Conservation (phyloP, 2,329 filamentous ascomycete genomes). For the Trichophyton schoenleinii region DNA sequence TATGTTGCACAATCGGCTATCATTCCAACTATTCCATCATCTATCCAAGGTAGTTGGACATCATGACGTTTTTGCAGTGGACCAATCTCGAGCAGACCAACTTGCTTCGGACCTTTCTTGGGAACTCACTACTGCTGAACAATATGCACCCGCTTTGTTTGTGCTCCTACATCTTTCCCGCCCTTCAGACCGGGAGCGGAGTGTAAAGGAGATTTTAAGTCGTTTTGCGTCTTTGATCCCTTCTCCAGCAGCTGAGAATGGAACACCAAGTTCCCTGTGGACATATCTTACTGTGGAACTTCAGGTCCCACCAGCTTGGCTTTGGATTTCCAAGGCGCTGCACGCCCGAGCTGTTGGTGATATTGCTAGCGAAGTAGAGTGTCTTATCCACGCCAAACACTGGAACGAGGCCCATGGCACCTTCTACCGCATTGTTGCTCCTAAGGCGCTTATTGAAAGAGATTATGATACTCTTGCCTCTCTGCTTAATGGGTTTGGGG, state of each 20-base stretch:
- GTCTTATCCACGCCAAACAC: constrained; percentile 63
- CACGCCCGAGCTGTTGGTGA: constrained; percentile 64
- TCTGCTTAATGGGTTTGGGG: constrained; percentile 58
- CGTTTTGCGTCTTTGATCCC: constrained; percentile 56
- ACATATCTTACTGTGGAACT: constrained; percentile 50
- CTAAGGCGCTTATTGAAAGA: constrained; percentile 65
- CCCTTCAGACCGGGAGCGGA: constrained; percentile 48
- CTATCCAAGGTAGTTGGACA: constrained; percentile 36
- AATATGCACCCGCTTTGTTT: constrained; percentile 61
- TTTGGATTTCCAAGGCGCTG: constrained; percentile 77
- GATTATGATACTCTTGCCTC: constrained; percentile 59
- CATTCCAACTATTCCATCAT: constrained; percentile 72
- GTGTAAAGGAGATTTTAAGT: constrained; percentile 60
- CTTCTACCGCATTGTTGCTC: constrained; percentile 68
- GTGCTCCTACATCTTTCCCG: constrained; percentile 65
- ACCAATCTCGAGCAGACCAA: constrained; percentile 51
- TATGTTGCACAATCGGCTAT: constrained; percentile 60
- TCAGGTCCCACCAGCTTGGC: constrained; percentile 61
- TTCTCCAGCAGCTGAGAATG: constrained; percentile 42
- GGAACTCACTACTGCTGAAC: constrained; percentile 41
- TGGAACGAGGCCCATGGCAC: constrained; percentile 74
- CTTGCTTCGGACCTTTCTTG: constrained; percentile 50
- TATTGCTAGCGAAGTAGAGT: constrained; percentile 59
- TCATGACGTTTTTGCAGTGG: constrained; percentile 41
- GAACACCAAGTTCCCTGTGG: constrained; percentile 37